These are phyloP conservation scores for Hypoxylon sp. DNA, from an alignment of 2,329 filamentous ascomycete species.

Conservation along the genomic window DNA sequence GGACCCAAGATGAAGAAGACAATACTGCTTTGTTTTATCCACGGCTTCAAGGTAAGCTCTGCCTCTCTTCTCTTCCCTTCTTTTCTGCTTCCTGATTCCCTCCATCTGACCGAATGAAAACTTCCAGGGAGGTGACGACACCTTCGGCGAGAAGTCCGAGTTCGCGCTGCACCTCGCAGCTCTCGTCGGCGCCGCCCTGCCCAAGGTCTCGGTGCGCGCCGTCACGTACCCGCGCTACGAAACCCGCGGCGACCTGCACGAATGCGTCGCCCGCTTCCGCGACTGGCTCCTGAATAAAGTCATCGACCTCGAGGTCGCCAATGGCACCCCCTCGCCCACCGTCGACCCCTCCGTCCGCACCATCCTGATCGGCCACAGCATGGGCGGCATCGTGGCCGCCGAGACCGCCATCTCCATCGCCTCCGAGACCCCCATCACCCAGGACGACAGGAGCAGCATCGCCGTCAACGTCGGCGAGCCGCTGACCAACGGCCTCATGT, in stretches of 20 bases:
- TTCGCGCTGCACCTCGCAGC: slow-evolving; percentile 80
- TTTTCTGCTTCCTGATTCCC: slow-evolving; percentile 14
- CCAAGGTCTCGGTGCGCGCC: slow-evolving; percentile 74
- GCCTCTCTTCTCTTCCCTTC: slow-evolving; percentile 51
- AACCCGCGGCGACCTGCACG: slow-evolving; percentile 80
- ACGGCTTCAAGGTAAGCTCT: slow-evolving; percentile 78
- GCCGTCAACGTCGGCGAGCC: slow-evolving; percentile 47
- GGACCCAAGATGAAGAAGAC: slow-evolving; percentile 77
- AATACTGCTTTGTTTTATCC: slow-evolving; percentile 84
- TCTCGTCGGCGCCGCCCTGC: slow-evolving; percentile 73
- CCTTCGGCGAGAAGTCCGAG: slow-evolving; percentile 73
- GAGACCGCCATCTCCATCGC: slow-evolving; percentile 83
- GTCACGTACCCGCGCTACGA: slow-evolving; percentile 85
- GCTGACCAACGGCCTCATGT: slow-evolving; percentile 78
- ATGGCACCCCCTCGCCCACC: slow-evolving; percentile 59
- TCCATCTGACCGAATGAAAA: not conserved
- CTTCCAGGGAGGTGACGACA: slow-evolving; percentile 78
- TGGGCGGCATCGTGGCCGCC: slow-evolving; percentile 93
- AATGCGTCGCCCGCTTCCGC: slow-evolving; percentile 78
- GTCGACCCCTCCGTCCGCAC: slow-evolving; percentile 51
- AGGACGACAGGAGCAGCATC: slow-evolving; percentile 44
- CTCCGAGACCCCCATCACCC: slow-evolving; percentile 64
- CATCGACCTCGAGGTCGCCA: slow-evolving; percentile 91
- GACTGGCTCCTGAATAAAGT: slow-evolving; percentile 92
- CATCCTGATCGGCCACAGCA: slow-evolving; percentile 52